Conservation (phyloP, 441 rosid species). For the Jatropha podagrica region DNA sequence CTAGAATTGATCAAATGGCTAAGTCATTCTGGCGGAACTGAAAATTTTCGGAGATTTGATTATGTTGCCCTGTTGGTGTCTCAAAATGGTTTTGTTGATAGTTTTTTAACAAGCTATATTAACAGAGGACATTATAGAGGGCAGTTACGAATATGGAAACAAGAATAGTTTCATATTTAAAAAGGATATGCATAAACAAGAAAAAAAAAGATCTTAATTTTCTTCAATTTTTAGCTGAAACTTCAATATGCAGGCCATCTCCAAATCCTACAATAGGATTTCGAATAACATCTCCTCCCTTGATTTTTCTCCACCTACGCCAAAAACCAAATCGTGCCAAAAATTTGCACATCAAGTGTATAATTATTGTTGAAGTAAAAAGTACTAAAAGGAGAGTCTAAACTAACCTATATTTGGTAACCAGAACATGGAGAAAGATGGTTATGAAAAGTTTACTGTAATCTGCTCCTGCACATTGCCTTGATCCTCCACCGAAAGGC, state of each 20-base stretch:
- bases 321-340: background rate
- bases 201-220: too few species aligned
- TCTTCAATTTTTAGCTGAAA: slow-evolving; percentile 9
- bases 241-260: slow-evolving; percentile 23
- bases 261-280: slow-evolving; percentile 22
- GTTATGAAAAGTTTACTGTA: slow-evolving; percentile 28
- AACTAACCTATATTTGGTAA: slow-evolving; percentile 32
- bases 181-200: too few species aligned
- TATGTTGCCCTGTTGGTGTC: background rate
- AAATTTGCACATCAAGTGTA: background rate
- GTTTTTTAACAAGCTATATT: too few species aligned
- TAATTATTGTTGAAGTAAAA: too few species aligned
- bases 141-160: too few species aligned
- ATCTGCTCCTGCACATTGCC: slow-evolving; percentile 37
- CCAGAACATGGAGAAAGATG: slow-evolving; percentile 35
- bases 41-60: background rate
- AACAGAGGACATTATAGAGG: background rate
- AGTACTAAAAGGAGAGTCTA: background rate
- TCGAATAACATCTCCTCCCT: slow-evolving; percentile 28
- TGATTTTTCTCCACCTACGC: slow-evolving; percentile 29
- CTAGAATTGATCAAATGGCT: background rate
- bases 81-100: background rate
- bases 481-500: slow-evolving; percentile 38
- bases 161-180: too few species aligned
- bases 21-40: background rate